Conservation (phyloP, 2,329 filamentous ascomycete species). For the Neocatenulostroma microsporum region DNA sequence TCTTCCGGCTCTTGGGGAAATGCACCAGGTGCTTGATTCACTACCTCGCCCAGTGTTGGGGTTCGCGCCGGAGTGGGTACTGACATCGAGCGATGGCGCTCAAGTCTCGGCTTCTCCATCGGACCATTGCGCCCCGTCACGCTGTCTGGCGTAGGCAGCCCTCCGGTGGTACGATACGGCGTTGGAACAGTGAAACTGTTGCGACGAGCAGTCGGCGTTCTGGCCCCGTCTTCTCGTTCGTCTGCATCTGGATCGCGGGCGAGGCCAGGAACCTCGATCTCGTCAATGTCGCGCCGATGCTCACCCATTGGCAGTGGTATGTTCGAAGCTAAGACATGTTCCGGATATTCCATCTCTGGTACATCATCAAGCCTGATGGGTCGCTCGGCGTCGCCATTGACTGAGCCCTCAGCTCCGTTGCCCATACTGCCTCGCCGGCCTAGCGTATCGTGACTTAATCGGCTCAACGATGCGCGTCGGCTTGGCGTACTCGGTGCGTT, state of each 20-base stretch:
- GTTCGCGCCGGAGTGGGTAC: constrained; percentile 16
- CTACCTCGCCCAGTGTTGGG: constrained; percentile 4
- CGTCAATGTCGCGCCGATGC: constrained; percentile 59
- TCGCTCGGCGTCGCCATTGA: neutral
- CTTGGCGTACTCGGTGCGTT: constrained; percentile 2
- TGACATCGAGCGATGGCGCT: constrained; percentile 19
- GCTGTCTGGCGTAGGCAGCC: constrained; percentile 32
- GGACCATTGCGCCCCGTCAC: no score
- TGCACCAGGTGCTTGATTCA: constrained; percentile 10
- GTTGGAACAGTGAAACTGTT: constrained; percentile 16
- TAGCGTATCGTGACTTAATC: constrained; percentile 4
- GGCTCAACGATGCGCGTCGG: neutral
- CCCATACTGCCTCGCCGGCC: constrained; percentile 4
- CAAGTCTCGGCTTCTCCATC: constrained; percentile 13
- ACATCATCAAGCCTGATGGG: constrained; percentile 8
- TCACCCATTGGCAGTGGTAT: constrained; percentile 62
- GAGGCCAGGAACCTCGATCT: constrained; percentile 72
- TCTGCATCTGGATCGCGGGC: constrained; percentile 56
- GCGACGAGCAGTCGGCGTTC: constrained; percentile 10
- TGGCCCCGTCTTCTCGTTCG: constrained; percentile 18
- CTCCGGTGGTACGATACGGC: constrained; percentile 30
- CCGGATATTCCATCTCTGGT: constrained; percentile 35
- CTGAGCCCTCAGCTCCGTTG: constrained; percentile 13
- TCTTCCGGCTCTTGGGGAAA: constrained; percentile 9
- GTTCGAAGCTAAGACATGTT: constrained; percentile 43